These are phyloP conservation scores for Psilocybe tampanensis DNA, from an alignment of 768 basidiomycete species.

Conservation along the genomic window DNA sequence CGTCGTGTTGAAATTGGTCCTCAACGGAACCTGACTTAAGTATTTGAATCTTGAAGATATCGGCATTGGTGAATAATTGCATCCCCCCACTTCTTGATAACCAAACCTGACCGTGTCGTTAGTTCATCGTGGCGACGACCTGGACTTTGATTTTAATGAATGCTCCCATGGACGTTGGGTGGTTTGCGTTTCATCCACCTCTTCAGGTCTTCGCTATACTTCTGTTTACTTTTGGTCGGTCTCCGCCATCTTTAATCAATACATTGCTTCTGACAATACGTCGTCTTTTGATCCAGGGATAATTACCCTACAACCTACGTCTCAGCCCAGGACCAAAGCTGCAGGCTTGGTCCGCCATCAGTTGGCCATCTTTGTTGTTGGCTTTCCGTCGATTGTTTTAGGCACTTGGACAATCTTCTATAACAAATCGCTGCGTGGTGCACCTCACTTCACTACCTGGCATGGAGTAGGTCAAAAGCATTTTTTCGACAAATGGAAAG, in stretches of 20 bases:
- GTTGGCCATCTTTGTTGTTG: constrained; percentile 53
- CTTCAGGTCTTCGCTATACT: constrained; percentile 60
- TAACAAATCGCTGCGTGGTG: constrained; percentile 56
- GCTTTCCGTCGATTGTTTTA: constrained; percentile 56
- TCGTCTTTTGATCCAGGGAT: constrained; percentile 53
- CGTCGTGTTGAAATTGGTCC: neutral
- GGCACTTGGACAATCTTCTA: constrained; percentile 65
- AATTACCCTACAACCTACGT: constrained; percentile 75
- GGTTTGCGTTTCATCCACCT: constrained; percentile 70
- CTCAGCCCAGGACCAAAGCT: constrained; percentile 63
- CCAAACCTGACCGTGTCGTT: neutral
- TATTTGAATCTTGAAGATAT: constrained; percentile 2
- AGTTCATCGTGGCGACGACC: constrained; percentile 45
- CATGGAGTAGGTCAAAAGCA: constrained; percentile 58
- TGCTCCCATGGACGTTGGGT: constrained; percentile 47
- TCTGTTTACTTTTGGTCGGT: constrained; percentile 62
- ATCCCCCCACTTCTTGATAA: neutral
- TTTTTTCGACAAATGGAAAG: neutral
- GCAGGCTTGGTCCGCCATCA: constrained; percentile 76
- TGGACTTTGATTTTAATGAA: constrained; percentile 50
- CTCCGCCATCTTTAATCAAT: neutral
- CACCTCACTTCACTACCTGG: constrained; percentile 70
- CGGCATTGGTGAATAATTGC: constrained; percentile 12
- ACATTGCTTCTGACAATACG: neutral
- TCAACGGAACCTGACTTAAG: neutral